Conservation (phyloP, 2,329 filamentous ascomycete species). For the Podosphaera xanthii region DNA sequence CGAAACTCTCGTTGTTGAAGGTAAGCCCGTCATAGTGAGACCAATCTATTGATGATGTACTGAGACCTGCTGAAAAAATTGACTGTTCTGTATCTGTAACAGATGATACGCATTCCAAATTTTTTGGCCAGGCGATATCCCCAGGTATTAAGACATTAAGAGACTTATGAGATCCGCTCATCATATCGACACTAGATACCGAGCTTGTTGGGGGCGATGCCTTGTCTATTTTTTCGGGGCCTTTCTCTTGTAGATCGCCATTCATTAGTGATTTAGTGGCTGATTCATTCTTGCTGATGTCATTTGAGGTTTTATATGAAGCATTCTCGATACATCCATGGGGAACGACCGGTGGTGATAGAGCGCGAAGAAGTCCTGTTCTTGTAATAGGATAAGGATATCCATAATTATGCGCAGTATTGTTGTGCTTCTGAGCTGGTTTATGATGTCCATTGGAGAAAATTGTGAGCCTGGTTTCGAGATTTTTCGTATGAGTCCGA, state of each 20-base stretch:
- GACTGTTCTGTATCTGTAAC: constrained; percentile 26
- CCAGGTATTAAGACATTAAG: constrained; percentile 35
- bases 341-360: constrained; percentile 26
- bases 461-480: constrained; percentile 32
- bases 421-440: constrained; percentile 35
- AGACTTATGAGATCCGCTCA: constrained; percentile 30
- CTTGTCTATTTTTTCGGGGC: constrained; percentile 36
- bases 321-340: constrained; percentile 25
- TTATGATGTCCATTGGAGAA: constrained; percentile 44
- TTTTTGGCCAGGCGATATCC: constrained; percentile 19
- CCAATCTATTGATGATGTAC: constrained; percentile 31
- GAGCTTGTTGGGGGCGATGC: constrained; percentile 32
- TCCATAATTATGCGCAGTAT: constrained; percentile 35
- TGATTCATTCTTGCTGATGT: constrained; percentile 18
- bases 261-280: constrained; percentile 19
- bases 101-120: constrained; percentile 29
- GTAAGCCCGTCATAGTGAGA: constrained; percentile 28
- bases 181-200: constrained; percentile 23
- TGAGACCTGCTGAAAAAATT: constrained; percentile 38
- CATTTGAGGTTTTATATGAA: constrained; percentile 19
- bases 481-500: constrained; percentile 38
- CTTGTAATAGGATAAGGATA: constrained; percentile 34
- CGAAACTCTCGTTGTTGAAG: constrained; percentile 26
- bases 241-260: constrained; percentile 20
- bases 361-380: constrained; percentile 29